These are phyloP conservation scores for Botryosphaeria dothidea DNA, from an alignment of 2,329 filamentous ascomycete species.

Conservation along the genomic window DNA sequence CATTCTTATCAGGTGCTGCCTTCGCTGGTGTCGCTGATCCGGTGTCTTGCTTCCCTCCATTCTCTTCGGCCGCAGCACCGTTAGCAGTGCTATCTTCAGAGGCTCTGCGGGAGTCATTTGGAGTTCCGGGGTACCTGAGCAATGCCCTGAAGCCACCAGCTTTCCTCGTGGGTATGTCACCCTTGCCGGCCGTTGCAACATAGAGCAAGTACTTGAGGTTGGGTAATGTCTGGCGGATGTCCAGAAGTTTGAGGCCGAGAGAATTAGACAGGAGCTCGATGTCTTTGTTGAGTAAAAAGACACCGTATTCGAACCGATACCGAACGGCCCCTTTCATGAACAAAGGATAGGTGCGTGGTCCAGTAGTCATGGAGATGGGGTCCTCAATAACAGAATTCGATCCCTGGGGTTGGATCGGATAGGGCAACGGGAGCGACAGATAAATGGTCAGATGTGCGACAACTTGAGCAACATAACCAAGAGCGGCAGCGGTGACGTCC, in stretches of 20 bases:
- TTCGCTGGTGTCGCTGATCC: neutral
- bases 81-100: conserved; percentile 17
- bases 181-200: conserved; percentile 78
- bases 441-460: conserved; percentile 79
- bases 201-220: conserved; percentile 94
- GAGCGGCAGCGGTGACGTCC: conserved; percentile 74
- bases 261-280: conserved; percentile 69
- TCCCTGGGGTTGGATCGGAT: conserved; percentile 71
- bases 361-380: conserved; percentile 57
- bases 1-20: neutral
- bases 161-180: conserved; percentile 53
- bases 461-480: conserved; percentile 78
- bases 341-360: conserved; percentile 67
- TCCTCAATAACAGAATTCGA: conserved; percentile 77
- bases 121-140: conserved; percentile 19
- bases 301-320: conserved; percentile 93
- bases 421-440: conserved; percentile 75
- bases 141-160: conserved; percentile 38
- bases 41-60: conserved; percentile 7
- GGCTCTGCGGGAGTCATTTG: neutral
- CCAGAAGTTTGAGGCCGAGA: conserved; percentile 76
- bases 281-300: conserved; percentile 95
- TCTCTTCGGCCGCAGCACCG: conserved; percentile 1
- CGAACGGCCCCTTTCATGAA: conserved; percentile 70
- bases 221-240: conserved; percentile 87